A percentile compares a stretch with the other conserved stretches of the same genome.
phyloP scores from a whole-genome alignment of 2,329 filamentous ascomycete species.

The Xenosphaeropsis pyriputrescens region DNA sequence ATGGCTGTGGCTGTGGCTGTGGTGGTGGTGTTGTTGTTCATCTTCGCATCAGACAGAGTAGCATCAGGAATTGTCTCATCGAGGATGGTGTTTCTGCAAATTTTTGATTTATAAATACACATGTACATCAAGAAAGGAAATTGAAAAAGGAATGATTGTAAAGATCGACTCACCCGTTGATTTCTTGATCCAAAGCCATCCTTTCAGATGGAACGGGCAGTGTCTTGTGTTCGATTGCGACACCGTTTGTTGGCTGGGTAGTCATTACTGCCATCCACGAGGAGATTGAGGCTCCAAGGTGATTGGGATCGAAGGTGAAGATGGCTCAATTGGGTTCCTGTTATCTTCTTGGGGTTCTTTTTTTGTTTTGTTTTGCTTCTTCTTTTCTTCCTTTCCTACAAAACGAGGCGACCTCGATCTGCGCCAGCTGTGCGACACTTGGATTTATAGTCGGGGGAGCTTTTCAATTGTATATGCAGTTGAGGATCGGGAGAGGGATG shows the following conservation, averaged over 20 bases:
- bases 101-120: constrained; percentile 18
- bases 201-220: constrained; percentile 28
- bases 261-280: constrained; percentile 33
- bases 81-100: constrained; percentile 15
- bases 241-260: constrained; percentile 22
- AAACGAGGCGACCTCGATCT: too few species aligned
- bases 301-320: too few species aligned
- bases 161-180: constrained; percentile 42
- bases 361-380: too few species aligned
- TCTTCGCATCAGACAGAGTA: constrained; percentile 7
- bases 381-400: too few species aligned
- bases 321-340: too few species aligned
- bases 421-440: too few species aligned
- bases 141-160: constrained; percentile 13
- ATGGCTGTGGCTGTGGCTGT: constrained; percentile 3
- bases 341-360: too few species aligned
- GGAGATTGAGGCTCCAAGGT: not conserved
- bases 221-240: constrained; percentile 32
- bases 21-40: constrained; percentile 7
- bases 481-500: too few species aligned
- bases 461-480: too few species aligned
- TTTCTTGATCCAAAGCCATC: constrained; percentile 34
- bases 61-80: constrained; percentile 14
- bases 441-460: too few species aligned
- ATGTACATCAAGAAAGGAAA: constrained; percentile 12